Evolutionary conservation across 2,329 filamentous ascomycete species (phyloP).

Genomic region (Trichoderma simmonsii): DNA sequence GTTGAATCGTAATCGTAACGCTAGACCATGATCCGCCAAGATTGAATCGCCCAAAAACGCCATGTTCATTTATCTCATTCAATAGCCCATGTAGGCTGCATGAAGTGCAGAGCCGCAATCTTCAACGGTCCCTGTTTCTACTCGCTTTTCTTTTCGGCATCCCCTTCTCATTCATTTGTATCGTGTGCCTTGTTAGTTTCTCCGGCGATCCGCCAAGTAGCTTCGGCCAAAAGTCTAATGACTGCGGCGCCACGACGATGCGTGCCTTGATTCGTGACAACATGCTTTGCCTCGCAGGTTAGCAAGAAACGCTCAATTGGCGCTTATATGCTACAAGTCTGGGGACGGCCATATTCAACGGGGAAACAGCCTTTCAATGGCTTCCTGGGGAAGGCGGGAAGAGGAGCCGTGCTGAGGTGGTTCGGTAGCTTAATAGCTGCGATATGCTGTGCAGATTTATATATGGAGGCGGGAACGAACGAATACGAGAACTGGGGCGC

Average conservation of each 20-base stretch:
- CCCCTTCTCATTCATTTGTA: not conserved
- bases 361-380: not conserved
- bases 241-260: not conserved
- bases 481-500: conserved; percentile 10
- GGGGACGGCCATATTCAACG: not conserved
- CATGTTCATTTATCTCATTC: not conserved
- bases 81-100: not conserved
- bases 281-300: not conserved
- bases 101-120: not conserved
- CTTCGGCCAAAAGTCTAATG: conserved; percentile 4
- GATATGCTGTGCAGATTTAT: not conserved
- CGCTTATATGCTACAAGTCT: not conserved
- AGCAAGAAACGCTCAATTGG: not conserved
- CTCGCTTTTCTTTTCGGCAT: not conserved
- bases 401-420: not conserved
- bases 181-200: not conserved
- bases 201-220: conserved; percentile 2
- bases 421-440: not conserved
- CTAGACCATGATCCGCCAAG: not conserved
- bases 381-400: not conserved
- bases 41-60: not conserved
- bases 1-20: not conserved
- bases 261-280: not conserved
- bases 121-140: not conserved
- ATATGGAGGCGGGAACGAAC: not conserved